A percentile compares a stretch with the other conserved stretches of the same genome.
phyloP scores from a whole-genome alignment of 2,329 filamentous ascomycete species.

The Apiospora koreana region DNA sequence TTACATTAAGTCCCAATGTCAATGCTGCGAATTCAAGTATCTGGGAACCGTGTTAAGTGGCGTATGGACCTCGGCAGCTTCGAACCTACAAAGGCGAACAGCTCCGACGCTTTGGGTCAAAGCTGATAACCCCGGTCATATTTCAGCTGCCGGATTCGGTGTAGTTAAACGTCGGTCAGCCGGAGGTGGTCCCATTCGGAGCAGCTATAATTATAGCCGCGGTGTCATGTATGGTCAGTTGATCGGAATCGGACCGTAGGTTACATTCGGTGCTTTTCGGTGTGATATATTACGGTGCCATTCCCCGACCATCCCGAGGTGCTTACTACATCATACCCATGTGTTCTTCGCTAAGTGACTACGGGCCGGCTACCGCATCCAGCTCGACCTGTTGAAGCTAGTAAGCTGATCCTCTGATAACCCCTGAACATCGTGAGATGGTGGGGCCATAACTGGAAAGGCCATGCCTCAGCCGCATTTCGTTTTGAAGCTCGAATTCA shows the following conservation, averaged over 20 bases:
- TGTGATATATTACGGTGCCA: no score
- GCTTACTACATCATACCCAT: neutral
- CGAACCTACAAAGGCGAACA: neutral
- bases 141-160: neutral
- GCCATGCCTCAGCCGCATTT: neutral
- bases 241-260: neutral
- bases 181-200: neutral
- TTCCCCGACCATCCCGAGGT: neutral
- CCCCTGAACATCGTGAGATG: neutral
- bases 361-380: neutral
- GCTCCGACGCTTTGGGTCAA: neutral
- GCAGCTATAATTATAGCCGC: no score
- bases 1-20: no score
- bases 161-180: neutral
- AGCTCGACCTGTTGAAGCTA: neutral
- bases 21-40: no score
- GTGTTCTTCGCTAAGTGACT: neutral
- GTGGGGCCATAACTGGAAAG: neutral
- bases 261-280: neutral
- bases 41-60: no score
- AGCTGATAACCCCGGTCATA: neutral
- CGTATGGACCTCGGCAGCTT: neutral
- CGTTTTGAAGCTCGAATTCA: no score
- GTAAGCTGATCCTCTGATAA: neutral
- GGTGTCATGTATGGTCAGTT: neutral